phyloP scores from a whole-genome alignment of 768 basidiomycete species.

The Termitomyces sp. region DNA sequence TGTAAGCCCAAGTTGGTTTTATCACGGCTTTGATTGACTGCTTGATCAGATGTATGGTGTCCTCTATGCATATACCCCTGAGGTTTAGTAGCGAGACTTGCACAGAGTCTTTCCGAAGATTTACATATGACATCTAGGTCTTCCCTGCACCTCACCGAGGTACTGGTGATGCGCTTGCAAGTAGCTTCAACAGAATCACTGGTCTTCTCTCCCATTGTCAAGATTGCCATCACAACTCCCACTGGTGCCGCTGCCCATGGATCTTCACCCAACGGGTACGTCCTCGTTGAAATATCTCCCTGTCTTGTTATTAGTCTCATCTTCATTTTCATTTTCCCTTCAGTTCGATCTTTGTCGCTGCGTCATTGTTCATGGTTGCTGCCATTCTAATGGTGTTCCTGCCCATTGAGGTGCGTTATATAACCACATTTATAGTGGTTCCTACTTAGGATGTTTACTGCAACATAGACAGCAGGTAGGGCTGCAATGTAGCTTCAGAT shows the following conservation, averaged over 20 bases:
- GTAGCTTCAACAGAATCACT: slow-evolving; percentile 46
- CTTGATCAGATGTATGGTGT: slow-evolving; percentile 1
- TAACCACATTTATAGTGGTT: neutral
- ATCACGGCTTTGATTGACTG: slow-evolving; percentile 15
- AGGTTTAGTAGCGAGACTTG: slow-evolving; percentile 23
- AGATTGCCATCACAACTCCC: slow-evolving; percentile 31
- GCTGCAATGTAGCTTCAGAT: neutral
- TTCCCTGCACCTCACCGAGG: slow-evolving; percentile 57
- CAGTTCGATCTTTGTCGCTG: slow-evolving; percentile 47
- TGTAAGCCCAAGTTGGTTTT: neutral
- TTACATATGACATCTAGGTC: slow-evolving; percentile 17
- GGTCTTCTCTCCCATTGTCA: slow-evolving; percentile 47
- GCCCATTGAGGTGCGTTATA: slow-evolving; percentile 21
- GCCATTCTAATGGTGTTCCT: slow-evolving; percentile 35
- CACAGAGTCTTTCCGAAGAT: neutral
- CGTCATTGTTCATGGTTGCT: slow-evolving; percentile 40
- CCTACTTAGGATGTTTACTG: neutral
- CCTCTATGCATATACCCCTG: slow-evolving; percentile 52
- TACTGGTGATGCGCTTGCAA: slow-evolving; percentile 46
- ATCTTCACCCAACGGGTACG: slow-evolving; percentile 37
- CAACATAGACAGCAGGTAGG: neutral
- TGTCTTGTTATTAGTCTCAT: slow-evolving; percentile 11
- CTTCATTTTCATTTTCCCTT: neutral
- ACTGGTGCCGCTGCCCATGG: neutral
- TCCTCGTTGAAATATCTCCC: slow-evolving; percentile 42